Conservation (phyloP, 78 protist species). For the Tieghemostelium lacteum region DNA sequence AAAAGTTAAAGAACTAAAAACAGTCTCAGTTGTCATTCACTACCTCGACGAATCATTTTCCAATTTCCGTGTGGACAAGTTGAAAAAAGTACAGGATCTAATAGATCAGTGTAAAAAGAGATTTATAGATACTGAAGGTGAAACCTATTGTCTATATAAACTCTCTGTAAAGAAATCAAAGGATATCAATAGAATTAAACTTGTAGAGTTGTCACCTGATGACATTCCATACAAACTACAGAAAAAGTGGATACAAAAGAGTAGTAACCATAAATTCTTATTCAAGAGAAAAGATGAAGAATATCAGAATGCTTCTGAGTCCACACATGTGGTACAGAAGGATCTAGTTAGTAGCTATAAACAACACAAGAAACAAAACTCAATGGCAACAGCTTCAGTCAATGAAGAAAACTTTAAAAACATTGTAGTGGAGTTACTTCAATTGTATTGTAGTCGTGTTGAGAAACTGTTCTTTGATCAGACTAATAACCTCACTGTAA, state of each 20-base stretch:
- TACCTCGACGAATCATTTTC: slow-evolving; percentile 63
- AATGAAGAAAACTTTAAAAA: slow-evolving; percentile 63
- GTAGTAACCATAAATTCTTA: slow-evolving; percentile 15
- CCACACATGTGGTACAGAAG: slow-evolving; percentile 32
- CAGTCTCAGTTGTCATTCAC: slow-evolving; percentile 20
- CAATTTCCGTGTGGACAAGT: slow-evolving; percentile 10
- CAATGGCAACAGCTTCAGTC: slow-evolving; percentile 43
- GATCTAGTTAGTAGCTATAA: slow-evolving; percentile 36
- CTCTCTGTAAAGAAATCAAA: slow-evolving; percentile 48
- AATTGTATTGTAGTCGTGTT: slow-evolving; percentile 5
- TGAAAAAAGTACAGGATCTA: slow-evolving; percentile 24
- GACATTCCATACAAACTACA: slow-evolving; percentile 50
- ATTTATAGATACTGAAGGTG: slow-evolving; percentile 29
- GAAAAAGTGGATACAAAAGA: slow-evolving; percentile 37
- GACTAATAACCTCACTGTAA: too few relatives aligned
- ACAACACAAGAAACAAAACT: slow-evolving; percentile 60
- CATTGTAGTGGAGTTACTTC: not conserved
- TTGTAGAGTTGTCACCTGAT: slow-evolving; percentile 44
- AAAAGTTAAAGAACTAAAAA: slow-evolving; percentile 8
- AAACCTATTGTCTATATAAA: slow-evolving; percentile 44
- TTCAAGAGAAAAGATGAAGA: slow-evolving; percentile 38
- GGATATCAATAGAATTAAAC: slow-evolving; percentile 6
- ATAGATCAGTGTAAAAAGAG: slow-evolving; percentile 50
- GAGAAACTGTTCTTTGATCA: slow-evolving; percentile 51
- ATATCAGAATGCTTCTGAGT: slow-evolving; percentile 23